Conservation (phyloP, 768 basidiomycete species). For the Thelephora aurantiotincta region DNA sequence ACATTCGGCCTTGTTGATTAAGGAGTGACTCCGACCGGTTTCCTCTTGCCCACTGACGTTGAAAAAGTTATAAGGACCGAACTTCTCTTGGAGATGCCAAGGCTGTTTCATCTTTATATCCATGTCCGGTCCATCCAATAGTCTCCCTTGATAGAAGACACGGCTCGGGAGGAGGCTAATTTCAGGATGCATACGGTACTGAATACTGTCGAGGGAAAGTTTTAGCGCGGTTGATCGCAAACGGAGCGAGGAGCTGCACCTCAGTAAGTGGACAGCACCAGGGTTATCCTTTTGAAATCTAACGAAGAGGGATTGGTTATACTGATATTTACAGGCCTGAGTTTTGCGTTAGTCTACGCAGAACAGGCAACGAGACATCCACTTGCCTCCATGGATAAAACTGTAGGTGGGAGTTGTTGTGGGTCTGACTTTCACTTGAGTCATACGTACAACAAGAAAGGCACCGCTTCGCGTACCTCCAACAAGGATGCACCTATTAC, state of each 20-base stretch:
- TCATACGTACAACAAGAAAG: not conserved
- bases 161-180: constrained; percentile 83
- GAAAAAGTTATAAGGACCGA: constrained; percentile 84
- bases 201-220: constrained; percentile 48
- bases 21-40: constrained; percentile 47
- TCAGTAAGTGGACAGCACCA: constrained; percentile 82
- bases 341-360: not conserved
- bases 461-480: constrained; percentile 38
- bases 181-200: constrained; percentile 98
- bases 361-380: constrained; percentile 10
- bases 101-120: constrained; percentile 61
- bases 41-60: constrained; percentile 65
- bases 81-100: constrained; percentile 72
- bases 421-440: constrained; percentile 35
- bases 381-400: constrained; percentile 46
- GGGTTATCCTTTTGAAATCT: constrained; percentile 69
- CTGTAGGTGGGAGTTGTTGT: constrained; percentile 92
- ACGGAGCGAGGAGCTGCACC: constrained; percentile 28
- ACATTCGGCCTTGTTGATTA: constrained; percentile 65
- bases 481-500: constrained; percentile 79
- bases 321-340: constrained; percentile 55
- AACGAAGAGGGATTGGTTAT: constrained; percentile 89
- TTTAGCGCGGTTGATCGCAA: not conserved
- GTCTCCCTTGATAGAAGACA: constrained; percentile 69
- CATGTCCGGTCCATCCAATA: constrained; percentile 87